A percentile compares a stretch with the other conserved stretches of the same genome.
Evolutionary conservation across 108 stramenopile genomes (phyloP).

Genomic region (Cyclotella sp.): DNA sequence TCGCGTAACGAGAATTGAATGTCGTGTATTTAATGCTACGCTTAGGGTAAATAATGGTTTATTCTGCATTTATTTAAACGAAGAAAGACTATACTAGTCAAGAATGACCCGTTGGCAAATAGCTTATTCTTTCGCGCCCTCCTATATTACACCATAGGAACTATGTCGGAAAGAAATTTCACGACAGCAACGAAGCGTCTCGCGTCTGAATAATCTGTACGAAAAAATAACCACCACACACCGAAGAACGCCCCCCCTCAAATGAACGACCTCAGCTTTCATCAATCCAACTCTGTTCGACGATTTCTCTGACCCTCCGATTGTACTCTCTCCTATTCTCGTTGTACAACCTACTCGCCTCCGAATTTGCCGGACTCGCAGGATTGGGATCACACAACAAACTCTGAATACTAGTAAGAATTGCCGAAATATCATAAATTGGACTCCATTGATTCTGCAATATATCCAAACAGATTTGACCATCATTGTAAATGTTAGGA

Average conservation of each 20-base stretch:
- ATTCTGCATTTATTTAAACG: too few species aligned
- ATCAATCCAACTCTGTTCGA: conserved; percentile 97
- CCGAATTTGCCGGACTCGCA: conserved; percentile 95
- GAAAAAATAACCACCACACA: background rate
- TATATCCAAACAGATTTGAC: conserved; percentile 98
- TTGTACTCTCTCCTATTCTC: conserved; percentile 99
- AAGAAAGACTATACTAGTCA: too few species aligned
- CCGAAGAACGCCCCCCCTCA: background rate
- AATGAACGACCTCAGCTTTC: conserved; percentile 37
- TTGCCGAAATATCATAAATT: conserved; percentile 99
- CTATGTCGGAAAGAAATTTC: too few species aligned
- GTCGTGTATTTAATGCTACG: too few species aligned
- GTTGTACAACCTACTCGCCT: conserved; percentile 97
- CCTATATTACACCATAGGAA: too few species aligned
- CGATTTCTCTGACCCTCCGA: conserved; percentile 97
- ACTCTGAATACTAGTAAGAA: conserved; percentile 99
- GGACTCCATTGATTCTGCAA: conserved; percentile 99
- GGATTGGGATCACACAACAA: conserved; percentile 99
- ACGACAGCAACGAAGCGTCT: too few species aligned
- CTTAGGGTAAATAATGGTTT: too few species aligned
- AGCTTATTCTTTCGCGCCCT: too few species aligned
- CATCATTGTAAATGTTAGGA: conserved; percentile 99
- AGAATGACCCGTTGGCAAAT: too few species aligned
- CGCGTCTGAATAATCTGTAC: too few species aligned
- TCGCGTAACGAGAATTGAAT: too few species aligned